Evolutionary conservation across 257 asterid genomes (phyloP).

Genomic region (Rubia yunnanensis): DNA sequence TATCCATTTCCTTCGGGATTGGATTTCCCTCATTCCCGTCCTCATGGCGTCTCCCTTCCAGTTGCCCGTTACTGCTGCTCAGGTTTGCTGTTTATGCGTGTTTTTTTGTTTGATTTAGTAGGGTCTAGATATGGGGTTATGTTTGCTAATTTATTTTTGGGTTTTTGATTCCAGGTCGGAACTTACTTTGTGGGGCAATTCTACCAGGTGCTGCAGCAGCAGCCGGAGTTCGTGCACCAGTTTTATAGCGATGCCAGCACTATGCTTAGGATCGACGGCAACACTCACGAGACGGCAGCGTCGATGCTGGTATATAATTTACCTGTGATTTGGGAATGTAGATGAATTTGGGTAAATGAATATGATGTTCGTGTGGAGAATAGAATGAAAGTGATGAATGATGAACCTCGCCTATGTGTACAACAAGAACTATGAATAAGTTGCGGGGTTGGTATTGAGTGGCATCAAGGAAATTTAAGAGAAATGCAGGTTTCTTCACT

Average conservation of each 20-base stretch:
- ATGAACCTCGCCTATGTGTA: no score
- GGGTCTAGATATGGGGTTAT: neutral
- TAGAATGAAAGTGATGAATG: no score
- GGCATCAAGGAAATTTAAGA: neutral
- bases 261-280: conserved; percentile 83
- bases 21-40: conserved; percentile 10
- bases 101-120: neutral
- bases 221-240: conserved; percentile 79
- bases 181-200: conserved; percentile 93
- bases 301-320: conserved; percentile 73
- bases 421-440: no score
- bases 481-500: neutral
- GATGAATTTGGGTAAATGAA: neutral
- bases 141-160: neutral
- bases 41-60: conserved; percentile 66
- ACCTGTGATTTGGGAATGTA: neutral
- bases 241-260: conserved; percentile 89
- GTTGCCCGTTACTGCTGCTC: conserved; percentile 82
- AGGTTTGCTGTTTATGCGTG: conserved; percentile 29
- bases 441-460: neutral
- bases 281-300: conserved; percentile 61
- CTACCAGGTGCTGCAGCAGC: conserved; percentile 82
- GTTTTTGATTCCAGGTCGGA: conserved; percentile 52
- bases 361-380: no score
- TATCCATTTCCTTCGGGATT: conserved; percentile 11